Conservation (phyloP, 2,329 filamentous ascomycete genomes). For the Phialophora chinensis region DNA sequence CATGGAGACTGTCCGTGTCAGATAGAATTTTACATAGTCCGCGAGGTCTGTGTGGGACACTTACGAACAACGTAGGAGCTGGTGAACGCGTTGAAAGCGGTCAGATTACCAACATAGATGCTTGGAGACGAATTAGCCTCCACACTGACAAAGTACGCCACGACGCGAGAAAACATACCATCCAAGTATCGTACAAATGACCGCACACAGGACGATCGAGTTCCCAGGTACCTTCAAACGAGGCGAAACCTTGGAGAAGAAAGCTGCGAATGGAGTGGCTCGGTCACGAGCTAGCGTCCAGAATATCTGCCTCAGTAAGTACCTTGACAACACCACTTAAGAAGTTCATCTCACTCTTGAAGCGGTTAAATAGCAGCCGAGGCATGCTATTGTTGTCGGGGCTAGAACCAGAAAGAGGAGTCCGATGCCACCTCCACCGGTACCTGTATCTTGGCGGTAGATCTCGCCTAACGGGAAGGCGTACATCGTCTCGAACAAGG, state of each 20-base stretch:
- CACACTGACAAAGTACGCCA: background rate
- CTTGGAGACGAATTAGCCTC: constrained; percentile 51
- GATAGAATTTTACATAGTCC: background rate
- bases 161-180: constrained; percentile 42
- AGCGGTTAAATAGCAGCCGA: constrained; percentile 23
- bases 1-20: constrained; percentile 42
- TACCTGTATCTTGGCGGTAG: constrained; percentile 64
- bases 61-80: constrained; percentile 64
- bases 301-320: constrained; percentile 56
- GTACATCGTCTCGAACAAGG: constrained; percentile 42
- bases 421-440: constrained; percentile 57
- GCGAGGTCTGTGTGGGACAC: background rate
- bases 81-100: constrained; percentile 62
- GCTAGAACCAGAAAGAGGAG: constrained; percentile 62
- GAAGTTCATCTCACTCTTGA: constrained; percentile 11
- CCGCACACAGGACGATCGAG: constrained; percentile 59
- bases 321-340: background rate
- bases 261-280: constrained; percentile 60
- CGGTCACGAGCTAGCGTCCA: constrained; percentile 67
- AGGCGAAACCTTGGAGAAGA: constrained; percentile 55
- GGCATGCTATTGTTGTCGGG: constrained; percentile 45
- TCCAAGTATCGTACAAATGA: constrained; percentile 59
- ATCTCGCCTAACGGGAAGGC: constrained; percentile 70
- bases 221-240: constrained; percentile 60
- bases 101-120: constrained; percentile 50